Conservation (phyloP, 2,329 filamentous ascomycete genomes). For the Aspergillus udagawae region DNA sequence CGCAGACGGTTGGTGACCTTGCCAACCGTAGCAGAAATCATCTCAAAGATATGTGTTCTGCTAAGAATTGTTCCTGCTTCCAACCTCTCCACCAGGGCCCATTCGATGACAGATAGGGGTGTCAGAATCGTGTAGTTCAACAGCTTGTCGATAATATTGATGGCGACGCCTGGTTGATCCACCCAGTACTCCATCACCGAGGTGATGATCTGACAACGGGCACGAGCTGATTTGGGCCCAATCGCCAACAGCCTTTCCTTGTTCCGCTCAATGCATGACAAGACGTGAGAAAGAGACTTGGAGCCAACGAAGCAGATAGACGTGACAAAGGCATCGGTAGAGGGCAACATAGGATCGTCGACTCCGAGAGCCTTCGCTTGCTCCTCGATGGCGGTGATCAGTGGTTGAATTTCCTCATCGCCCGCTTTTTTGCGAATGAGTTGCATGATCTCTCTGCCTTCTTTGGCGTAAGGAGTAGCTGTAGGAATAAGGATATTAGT, state of each 20-base stretch:
- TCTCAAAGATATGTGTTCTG: conserved; percentile 77
- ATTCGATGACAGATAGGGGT: conserved; percentile 79
- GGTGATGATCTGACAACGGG: conserved; percentile 81
- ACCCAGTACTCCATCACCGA: conserved; percentile 92
- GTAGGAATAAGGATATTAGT: conserved; percentile 8
- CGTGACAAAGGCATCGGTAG: conserved; percentile 90
- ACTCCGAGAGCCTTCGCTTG: conserved; percentile 66
- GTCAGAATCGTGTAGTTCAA: conserved; percentile 95
- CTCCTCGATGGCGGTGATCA: conserved; percentile 78
- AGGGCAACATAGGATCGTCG: conserved; percentile 72
- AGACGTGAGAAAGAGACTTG: conserved; percentile 92
- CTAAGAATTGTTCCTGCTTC: conserved; percentile 65
- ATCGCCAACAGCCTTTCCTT: conserved; percentile 83
- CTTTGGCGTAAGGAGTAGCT: conserved; percentile 76
- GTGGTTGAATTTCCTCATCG: conserved; percentile 78
- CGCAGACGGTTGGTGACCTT: conserved; percentile 86
- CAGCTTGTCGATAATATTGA: conserved; percentile 92
- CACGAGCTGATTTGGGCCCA: conserved; percentile 68
- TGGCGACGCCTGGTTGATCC: conserved; percentile 83
- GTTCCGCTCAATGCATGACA: conserved; percentile 92
- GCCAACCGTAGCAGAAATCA: conserved; percentile 79
- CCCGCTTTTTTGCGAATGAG: conserved; percentile 79
- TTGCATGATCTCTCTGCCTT: conserved; percentile 76
- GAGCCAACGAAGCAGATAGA: conserved; percentile 89
- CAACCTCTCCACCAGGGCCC: conserved; percentile 70